A percentile compares a stretch with the other conserved stretches of the same genome.
Evolutionary conservation across 2,329 filamentous ascomycete genomes (phyloP).

Genomic region (Microdochium bolleyi): DNA sequence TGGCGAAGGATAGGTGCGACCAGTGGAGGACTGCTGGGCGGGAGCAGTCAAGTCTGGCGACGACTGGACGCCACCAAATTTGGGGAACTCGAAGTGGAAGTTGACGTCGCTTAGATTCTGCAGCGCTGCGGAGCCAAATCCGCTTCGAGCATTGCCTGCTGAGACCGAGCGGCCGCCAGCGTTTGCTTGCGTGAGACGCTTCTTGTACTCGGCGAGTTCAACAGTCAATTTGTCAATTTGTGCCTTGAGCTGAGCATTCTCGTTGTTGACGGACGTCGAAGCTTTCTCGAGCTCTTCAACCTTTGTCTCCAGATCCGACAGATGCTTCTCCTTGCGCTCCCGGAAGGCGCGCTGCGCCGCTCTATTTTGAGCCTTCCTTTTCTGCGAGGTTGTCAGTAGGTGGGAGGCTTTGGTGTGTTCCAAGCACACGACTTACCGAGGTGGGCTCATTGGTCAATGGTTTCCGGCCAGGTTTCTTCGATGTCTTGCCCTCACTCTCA

Average conservation of each 20-base stretch:
- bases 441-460: conserved; percentile 92
- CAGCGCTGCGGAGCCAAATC: conserved; percentile 38
- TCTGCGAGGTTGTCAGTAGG: conserved; percentile 42
- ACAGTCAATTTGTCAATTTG: conserved; percentile 81
- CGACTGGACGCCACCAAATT: conserved; percentile 69
- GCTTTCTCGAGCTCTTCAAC: conserved; percentile 72
- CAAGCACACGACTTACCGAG: conserved; percentile 58
- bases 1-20: conserved; percentile 14
- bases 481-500: conserved; percentile 74
- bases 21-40: conserved; percentile 6
- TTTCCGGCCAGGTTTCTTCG: conserved; percentile 96
- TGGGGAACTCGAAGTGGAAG: conserved; percentile 94
- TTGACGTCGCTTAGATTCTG: conserved; percentile 64
- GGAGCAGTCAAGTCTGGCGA: conserved; percentile 1
- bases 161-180: conserved; percentile 16
- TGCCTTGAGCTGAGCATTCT: conserved; percentile 77
- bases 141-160: conserved; percentile 19
- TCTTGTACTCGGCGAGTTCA: conserved; percentile 86
- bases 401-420: conserved; percentile 1
- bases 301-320: conserved; percentile 77
- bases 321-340: conserved; percentile 87
- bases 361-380: conserved; percentile 92
- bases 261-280: conserved; percentile 73
- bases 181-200: conserved; percentile 60
- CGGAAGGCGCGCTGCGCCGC: conserved; percentile 90